A percentile compares a stretch with the other conserved stretches of the same genome.
Evolutionary conservation across 1,284 basidiomycete genomes (phyloP).

Genomic region (Fomes fomentarius): DNA sequence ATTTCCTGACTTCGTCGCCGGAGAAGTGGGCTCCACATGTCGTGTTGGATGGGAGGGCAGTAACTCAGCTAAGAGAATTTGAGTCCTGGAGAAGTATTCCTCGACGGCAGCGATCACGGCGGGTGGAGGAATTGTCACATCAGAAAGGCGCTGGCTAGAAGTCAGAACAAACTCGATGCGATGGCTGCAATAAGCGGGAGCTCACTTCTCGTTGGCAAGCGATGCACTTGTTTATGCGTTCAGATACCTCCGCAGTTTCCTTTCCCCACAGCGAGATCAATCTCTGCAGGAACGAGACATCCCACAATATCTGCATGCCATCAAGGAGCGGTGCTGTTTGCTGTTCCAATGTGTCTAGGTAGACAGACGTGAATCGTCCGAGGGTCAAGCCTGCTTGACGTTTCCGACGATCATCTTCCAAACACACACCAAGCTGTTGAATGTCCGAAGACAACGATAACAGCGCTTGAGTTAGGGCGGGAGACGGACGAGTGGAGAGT

Average conservation of each 20-base stretch:
- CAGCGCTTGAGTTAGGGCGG: constrained; percentile 55
- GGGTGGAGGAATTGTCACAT: neutral
- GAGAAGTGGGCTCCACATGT: constrained; percentile 7
- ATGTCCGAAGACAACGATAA: constrained; percentile 56
- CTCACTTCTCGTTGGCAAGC: constrained; percentile 8
- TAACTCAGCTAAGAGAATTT: constrained; percentile 39
- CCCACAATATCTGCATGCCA: constrained; percentile 34
- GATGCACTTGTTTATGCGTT: constrained; percentile 12
- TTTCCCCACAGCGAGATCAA: constrained; percentile 15
- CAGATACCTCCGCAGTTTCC: neutral
- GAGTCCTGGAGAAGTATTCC: constrained; percentile 34
- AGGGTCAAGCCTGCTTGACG: constrained; percentile 43
- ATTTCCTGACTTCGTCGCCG: constrained; percentile 23
- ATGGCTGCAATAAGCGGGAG: neutral
- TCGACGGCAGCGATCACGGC: constrained; percentile 16
- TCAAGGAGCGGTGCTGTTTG: constrained; percentile 4
- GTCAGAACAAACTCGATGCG: neutral
- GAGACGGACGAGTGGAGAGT: constrained; percentile 49
- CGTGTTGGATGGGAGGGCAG: constrained; percentile 32
- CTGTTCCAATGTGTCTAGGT: constrained; percentile 34
- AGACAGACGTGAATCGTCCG: constrained; percentile 42
- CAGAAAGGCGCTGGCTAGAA: constrained; percentile 6
- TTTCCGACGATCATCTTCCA: constrained; percentile 38
- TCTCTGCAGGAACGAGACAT: constrained; percentile 52
- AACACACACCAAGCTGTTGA: constrained; percentile 52